Base-by-base conservation (phyloP, 1,139 yeast species). In the Hansenula lynferdii region DNA sequence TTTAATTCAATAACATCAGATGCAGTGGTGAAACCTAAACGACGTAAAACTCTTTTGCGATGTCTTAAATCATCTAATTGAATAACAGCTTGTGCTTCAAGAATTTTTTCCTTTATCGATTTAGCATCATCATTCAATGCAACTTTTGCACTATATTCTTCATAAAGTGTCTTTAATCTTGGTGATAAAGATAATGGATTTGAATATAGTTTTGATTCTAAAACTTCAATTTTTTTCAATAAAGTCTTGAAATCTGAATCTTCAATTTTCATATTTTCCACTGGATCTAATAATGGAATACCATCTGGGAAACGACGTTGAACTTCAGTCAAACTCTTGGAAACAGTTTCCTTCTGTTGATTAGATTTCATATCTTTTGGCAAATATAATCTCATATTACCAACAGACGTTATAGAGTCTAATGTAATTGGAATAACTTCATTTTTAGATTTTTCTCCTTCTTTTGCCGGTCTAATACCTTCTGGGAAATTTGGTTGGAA, bases 61-160 rank as follows among this genome's bases (percentile, higher is more conserved):
- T 86, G 87, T 59, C 85, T 86, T 55, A 92, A 72, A 60, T 92
- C 98, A 56, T 94, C 97, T 51, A 94, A 69, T 63, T 92, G 98
- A 53, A 90, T 82, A 17, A 92, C 89, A 0, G 97, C 85, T 56
- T 85, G 90, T 0, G 96, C 94, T 42, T 87, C 94, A 35, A 72
- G 63, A 26, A 90, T 84, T 57, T 85, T 80, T 22, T 72, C 73
- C 49, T 77, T 77, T 34, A 84, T 61, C 5, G 64, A 64, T 51
- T 79, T 79, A 42, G 86, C 79, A 42, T 81, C 73, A n/a, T 66
- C 65, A 44, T 75, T 77, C 28, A 85, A 57, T 2, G 71, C 72
- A 43, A 82, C 78, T 63, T 89, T 90, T 25, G 68, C 64, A 11
- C 78, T 63, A 54, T 84, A 94, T 47, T 77, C 64, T 16, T 72